These are phyloP conservation scores for Aspergillus sp. DNA, from an alignment of 2,329 filamentous ascomycete species.

Conservation along the genomic window DNA sequence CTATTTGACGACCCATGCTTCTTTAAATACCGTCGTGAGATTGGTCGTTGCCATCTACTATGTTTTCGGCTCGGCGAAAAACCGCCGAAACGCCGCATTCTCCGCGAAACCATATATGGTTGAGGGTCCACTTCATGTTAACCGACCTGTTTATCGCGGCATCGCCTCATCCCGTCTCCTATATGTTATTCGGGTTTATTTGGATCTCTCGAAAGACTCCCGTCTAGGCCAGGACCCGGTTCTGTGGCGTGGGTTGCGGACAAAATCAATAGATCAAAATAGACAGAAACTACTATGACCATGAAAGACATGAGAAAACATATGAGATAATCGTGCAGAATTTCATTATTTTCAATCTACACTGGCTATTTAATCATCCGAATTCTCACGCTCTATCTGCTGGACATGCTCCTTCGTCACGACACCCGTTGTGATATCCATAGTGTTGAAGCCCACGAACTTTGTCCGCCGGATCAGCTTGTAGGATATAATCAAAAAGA, in stretches of 20 bases:
- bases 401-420: not conserved
- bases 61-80: not conserved
- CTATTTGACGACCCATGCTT: not conserved
- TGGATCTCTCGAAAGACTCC: too few relatives aligned
- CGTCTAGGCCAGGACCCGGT: too few relatives aligned
- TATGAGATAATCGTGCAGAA: too few relatives aligned
- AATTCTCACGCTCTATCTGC: not conserved
- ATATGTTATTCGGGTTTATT: not conserved
- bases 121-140: not conserved
- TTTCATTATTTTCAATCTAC: too few relatives aligned
- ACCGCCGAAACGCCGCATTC: not conserved
- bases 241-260: too few relatives aligned
- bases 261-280: too few relatives aligned
- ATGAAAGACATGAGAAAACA: too few relatives aligned
- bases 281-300: too few relatives aligned
- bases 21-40: not conserved
- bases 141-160: not conserved
- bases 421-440: constrained; percentile 12
- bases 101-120: too few relatives aligned
- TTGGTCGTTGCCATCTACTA: not conserved
- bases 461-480: constrained; percentile 31
- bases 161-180: not conserved
- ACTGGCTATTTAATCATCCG: not conserved
- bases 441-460: constrained; percentile 28
- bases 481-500: constrained; percentile 46